A percentile compares a stretch with the other conserved stretches of the same genome.
Conservation (phyloP, 352 stramenopile genomes). For the Aphanomyces euteiches region DNA sequence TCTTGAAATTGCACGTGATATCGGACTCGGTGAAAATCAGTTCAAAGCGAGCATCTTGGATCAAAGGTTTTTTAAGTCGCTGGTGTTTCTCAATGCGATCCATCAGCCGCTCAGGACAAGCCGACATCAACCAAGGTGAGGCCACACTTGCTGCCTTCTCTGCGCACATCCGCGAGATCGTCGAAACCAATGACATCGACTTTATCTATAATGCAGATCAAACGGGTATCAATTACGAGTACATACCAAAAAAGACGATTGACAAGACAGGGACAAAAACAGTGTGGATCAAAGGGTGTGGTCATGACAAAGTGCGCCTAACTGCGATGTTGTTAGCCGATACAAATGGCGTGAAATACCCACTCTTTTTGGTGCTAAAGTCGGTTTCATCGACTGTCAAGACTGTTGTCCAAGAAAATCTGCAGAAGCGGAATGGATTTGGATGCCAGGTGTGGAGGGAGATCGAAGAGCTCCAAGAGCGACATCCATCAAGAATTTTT, state of each 20-base stretch:
- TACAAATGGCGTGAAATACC: constrained; percentile 32
- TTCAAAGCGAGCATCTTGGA: neutral
- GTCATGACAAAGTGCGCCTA: constrained; percentile 35
- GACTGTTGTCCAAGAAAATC: constrained; percentile 21
- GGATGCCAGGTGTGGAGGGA: constrained; percentile 28
- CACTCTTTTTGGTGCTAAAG: constrained; percentile 37
- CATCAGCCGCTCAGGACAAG: constrained; percentile 29
- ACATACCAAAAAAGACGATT: constrained; percentile 33
- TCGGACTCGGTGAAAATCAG: neutral
- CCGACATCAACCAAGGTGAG: constrained; percentile 7
- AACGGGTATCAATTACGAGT: constrained; percentile 35
- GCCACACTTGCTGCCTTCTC: constrained; percentile 13
- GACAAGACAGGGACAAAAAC: constrained; percentile 28
- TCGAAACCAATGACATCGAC: constrained; percentile 6
- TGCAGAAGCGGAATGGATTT: constrained; percentile 28
- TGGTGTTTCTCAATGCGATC: constrained; percentile 27
- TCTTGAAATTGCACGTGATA: constrained; percentile 2
- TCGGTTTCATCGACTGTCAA: constrained; percentile 6
- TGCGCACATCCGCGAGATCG: neutral
- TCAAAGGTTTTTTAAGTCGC: neutral
- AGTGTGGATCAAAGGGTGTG: constrained; percentile 33
- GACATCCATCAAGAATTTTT: constrained; percentile 30
- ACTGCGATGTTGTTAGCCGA: constrained; percentile 35
- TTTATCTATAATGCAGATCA: constrained; percentile 31
- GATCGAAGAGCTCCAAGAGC: constrained; percentile 26